Evolutionary conservation across 768 basidiomycete genomes (phyloP), one percentile per base, ranked within the genome.

Genomic region (Sutorius australiensis): DNA sequence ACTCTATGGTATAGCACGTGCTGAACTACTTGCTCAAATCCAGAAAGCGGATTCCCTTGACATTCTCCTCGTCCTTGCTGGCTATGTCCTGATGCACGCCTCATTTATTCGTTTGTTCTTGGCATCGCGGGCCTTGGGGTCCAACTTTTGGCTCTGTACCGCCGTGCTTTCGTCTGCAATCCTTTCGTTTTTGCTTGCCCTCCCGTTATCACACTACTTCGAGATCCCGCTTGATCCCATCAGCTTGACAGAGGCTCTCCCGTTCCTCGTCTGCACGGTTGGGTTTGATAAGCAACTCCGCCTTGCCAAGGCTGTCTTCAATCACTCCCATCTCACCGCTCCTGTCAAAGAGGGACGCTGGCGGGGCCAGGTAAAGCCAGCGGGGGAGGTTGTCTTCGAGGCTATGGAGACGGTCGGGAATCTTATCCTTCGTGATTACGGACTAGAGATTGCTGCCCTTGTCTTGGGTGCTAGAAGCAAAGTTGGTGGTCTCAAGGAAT

Each of bases 231-330:
- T 99, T 60, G 95, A 98, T 68, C 92, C 93, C 1, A 87, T 98
- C 48, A 86, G 87, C 10, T 79, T 99, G 46, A 92, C 91, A 10
- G 97, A 99, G 69, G 95, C 97, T 0, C 80, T 99, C 0, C 97
- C 97, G 0, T 98, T 98, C 84, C 77, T 98, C 44, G 95, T 99
- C 33, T 95, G 95, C 70, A 97, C 94, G 2, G 85, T 99, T 54
- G 95, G 95, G 7, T 99, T 98, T 69, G 97, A 99, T 73, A 98
- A 99, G 69, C 95, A 95, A 0, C 84, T 95, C 42, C 82, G 91
- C 7, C 84, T 99, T 24, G 95, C 94, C 3, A 80, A 86, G 12
- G 87, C 93, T 2, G 90, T 98, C 14, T 92, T 98, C 72, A 80
- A 82, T 28, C 89, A 94, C 60, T 90, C 89, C 2, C 81, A 88